Evolutionary conservation across 768 basidiomycete genomes (phyloP), one percentile per base, ranked within the genome.

Genomic region (Tylopilus sp.): DNA sequence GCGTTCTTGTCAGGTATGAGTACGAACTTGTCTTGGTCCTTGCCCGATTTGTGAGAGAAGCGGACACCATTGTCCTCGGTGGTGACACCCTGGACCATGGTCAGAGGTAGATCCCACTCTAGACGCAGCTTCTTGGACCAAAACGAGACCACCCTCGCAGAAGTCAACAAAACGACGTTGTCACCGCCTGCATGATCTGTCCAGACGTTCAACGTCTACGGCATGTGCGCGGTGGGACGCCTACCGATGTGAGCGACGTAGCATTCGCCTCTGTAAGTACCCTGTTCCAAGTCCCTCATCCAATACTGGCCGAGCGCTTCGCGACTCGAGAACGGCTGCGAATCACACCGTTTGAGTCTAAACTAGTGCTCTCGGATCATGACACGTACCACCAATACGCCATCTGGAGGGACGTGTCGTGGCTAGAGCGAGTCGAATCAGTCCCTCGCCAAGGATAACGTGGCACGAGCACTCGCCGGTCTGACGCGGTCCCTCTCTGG

Each of bases 281-380:
- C 97, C 53, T 91, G 85, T 58, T 94, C 92, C 16, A 98, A 71
- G 65, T 98, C 96, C 72, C 85, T 91, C 79, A 98, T 86, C 96
- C 97, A 98, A 61, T 87, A 92, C 71, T 98, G 97, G 7, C 97
- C 97, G 9, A 90, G 73, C 0, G 95, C 92, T 68, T 97, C 95
- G 7, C 94, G 86, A 31, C 82, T 80, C 45, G 90, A 89, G 71
- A 90, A 98, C 1, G 96, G 84, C 92, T 96, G 61, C 49, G 49
- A 48, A 29, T 36, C 55, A 36, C 4, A 33, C 36, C 21, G n/a
- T 51, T 21, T 45, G 42, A 49, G 22, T 28, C 19, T 33, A 24
- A 31, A 42, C 10, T 13, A n/a, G 37, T 14, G 1, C 1, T 12
- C 45, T 29, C 6, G 17, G 22, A 26, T 29, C 28, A 14, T 44